Evolutionary conservation across 2,329 filamentous ascomycete species (phyloP).

Genomic region (Hysterium pulicare): DNA sequence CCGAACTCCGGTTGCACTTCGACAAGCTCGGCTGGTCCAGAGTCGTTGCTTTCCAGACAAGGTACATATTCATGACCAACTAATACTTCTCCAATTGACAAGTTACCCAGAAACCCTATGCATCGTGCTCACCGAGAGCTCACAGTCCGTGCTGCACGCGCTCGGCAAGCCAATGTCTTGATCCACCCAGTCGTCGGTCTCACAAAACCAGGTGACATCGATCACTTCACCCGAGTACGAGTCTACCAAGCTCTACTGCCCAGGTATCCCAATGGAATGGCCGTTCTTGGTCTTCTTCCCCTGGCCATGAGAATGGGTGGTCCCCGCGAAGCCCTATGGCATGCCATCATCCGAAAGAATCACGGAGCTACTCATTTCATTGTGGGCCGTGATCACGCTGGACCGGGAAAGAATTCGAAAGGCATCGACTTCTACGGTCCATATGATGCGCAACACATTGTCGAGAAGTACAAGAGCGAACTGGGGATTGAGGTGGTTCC

Average conservation of each 20-base stretch:
- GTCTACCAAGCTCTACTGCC: constrained; percentile 97
- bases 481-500: constrained; percentile 98
- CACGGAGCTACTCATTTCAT: constrained; percentile 99
- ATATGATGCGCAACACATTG: constrained; percentile 93
- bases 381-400: constrained; percentile 95
- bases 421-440: constrained; percentile 97
- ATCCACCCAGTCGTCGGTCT: constrained; percentile 98
- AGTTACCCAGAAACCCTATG: constrained; percentile 76
- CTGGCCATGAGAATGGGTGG: constrained; percentile 99
- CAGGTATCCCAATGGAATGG: constrained; percentile 98
- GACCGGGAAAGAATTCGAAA: constrained; percentile 96
- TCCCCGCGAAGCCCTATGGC: constrained; percentile 97
- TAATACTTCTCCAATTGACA: neutral
- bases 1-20: constrained; percentile 92
- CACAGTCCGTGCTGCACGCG: constrained; percentile 92
- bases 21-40: constrained; percentile 99
- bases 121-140: constrained; percentile 97
- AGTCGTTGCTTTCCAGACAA: constrained; percentile 97
- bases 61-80: constrained; percentile 8
- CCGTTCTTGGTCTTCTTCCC: constrained; percentile 87
- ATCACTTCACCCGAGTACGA: constrained; percentile 98
- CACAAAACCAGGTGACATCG: constrained; percentile 98
- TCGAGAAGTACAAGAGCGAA: constrained; percentile 95
- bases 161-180: constrained; percentile 95
- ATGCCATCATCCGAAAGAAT: constrained; percentile 99